These are phyloP conservation scores for Styphnolobium japonicum DNA, from an alignment of 306 rosid genomes.

Conservation along the genomic window DNA sequence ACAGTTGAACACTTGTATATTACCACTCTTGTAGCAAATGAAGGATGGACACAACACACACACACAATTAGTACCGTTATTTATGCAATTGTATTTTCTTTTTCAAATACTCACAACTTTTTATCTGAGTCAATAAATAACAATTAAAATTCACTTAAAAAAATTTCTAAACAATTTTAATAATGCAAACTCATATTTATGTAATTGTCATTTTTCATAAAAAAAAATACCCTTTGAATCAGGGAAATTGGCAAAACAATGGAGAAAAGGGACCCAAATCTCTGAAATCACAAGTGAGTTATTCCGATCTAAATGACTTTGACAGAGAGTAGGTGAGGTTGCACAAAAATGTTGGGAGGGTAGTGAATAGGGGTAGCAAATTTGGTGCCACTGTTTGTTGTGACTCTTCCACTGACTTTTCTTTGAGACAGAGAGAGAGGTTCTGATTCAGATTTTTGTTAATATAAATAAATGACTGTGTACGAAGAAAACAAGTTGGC, in stretches of 20 bases:
- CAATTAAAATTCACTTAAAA: background rate
- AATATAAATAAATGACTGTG: background rate
- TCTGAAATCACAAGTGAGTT: background rate
- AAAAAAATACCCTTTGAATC: background rate
- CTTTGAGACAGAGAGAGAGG: background rate
- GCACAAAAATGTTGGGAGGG: conserved; percentile 34
- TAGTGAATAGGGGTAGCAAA: conserved; percentile 40
- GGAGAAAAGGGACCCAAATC: background rate
- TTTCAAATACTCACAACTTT: background rate
- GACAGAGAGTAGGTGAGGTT: conserved; percentile 60
- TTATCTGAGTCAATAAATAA: background rate
- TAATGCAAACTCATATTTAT: background rate
- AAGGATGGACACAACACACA: background rate
- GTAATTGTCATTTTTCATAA: background rate
- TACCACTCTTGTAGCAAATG: background rate
- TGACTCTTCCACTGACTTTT: background rate
- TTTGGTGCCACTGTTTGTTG: background rate
- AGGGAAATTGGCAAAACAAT: background rate
- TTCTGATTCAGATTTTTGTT: background rate
- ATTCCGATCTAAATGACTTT: conserved; percentile 27
- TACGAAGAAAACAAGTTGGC: conserved; percentile 15
- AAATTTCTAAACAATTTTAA: background rate
- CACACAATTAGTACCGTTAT: background rate
- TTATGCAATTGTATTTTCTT: background rate
- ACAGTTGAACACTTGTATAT: background rate